Evolutionary conservation across 2,329 filamentous ascomycete species (phyloP), one percentile per base, ranked within the genome.

Genomic region (Helotiales sp.): DNA sequence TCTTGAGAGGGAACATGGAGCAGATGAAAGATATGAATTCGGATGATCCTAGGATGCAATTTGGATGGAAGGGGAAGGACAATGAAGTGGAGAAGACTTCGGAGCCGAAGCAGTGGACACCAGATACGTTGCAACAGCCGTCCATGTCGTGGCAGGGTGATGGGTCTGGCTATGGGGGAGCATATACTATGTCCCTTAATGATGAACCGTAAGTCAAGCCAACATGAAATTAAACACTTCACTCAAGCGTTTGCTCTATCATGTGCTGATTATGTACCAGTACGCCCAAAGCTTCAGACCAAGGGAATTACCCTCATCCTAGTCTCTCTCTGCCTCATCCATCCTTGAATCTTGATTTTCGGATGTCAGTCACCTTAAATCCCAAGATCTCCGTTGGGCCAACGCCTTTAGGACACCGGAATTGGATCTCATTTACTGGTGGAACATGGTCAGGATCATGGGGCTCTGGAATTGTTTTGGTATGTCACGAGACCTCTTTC

Each of bases 381-480:
- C 75, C 76, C 17, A 70, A 74, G 30, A 73, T 79, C 10, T 72
- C 73, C 22, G 73, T 80, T 36, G 78, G 78, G 29, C 67, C 71
- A 12, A 73, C 76, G 51, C 65, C 70, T 31, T 66, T 69, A n/a
- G 75, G 74, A 31, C 72, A 75, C 55, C 75, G 79, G 57, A 79
- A 81, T 63, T 80, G 79, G 68, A 78, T 79, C 27, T 77, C 77
- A 12, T 77, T 81, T 51, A 73, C 73, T 7, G 75, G 74, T 9
- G 79, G 79, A 1, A 71, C 69, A 10, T 81, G 78, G 77, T 76
- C 75, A 7, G 79, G 77, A 6, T 76, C 73, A 1, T 81, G 79
- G 71, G 79, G 78, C 49, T 75, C 77, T 51, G 79, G 79, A 27
- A 75, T 73, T 31, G 75, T 80, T 59, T 68, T 79, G 29, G 69